These are phyloP conservation scores for Hygrophorus russula DNA, from an alignment of 768 basidiomycete genomes.

Conservation along the genomic window DNA sequence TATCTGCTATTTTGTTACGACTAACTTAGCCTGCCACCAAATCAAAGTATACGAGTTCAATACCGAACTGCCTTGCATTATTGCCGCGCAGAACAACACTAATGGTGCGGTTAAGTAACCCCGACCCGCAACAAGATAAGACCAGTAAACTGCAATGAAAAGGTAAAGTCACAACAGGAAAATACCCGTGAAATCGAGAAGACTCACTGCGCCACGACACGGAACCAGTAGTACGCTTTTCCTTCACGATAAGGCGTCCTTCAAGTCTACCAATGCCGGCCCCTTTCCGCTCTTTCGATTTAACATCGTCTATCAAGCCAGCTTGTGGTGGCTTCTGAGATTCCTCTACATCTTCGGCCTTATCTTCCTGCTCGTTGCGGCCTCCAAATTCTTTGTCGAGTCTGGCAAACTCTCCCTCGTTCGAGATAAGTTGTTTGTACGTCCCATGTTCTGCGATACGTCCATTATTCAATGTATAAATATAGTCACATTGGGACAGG, in stretches of 20 bases:
- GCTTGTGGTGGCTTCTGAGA: background rate
- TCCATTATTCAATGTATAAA: conserved; percentile 70
- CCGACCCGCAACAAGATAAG: conserved; percentile 46
- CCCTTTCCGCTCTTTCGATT: background rate
- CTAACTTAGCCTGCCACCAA: conserved; percentile 63
- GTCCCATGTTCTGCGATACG: conserved; percentile 70
- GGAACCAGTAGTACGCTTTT: conserved; percentile 55
- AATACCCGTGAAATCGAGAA: background rate
- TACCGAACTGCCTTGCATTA: conserved; percentile 55
- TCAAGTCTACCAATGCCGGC: conserved; percentile 43
- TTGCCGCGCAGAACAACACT: conserved; percentile 33
- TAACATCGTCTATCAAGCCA: background rate
- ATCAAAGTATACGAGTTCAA: conserved; percentile 58
- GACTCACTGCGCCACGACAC: conserved; percentile 34
- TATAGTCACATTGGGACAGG: conserved; percentile 77
- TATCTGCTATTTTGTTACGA: conserved; percentile 32
- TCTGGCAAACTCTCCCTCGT: conserved; percentile 42
- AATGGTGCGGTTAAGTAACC: conserved; percentile 39
- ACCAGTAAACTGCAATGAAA: conserved; percentile 40
- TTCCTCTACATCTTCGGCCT: conserved; percentile 4
- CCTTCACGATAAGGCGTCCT: conserved; percentile 55
- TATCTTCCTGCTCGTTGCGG: conserved; percentile 23
- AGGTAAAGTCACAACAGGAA: background rate
- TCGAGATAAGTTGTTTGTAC: conserved; percentile 36
- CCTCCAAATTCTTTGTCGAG: conserved; percentile 57